Evolutionary conservation across 163 green algal genomes (phyloP), one percentile per base, ranked within the genome.

Genomic region (Volvox carteri): DNA sequence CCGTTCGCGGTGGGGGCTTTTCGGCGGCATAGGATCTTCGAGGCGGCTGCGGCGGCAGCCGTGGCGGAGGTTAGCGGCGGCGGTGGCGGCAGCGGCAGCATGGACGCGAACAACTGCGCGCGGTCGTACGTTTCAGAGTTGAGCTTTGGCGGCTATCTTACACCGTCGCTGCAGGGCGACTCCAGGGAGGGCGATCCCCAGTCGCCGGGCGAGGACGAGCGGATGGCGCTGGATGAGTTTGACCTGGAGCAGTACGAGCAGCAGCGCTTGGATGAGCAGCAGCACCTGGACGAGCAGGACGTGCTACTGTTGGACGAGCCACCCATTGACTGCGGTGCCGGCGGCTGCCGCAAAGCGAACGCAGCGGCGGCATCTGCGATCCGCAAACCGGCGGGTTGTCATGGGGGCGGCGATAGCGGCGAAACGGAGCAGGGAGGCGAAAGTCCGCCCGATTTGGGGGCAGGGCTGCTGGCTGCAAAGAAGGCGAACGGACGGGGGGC

Each of bases 61-160:
- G 65, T 80, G n/a, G 81, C 48, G 46, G 79, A 68, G 30, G 79
- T 56, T 8, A 12, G 60, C n/a, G 60, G 11, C 2, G 62, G 58
- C 42, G 60, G 41, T 8, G 81, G 33, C n/a, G 65, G 46, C 12
- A 50, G n/a, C 41, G 46, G 46, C 67, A 72, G 65, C 65, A 25
- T 33, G 8, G 80, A 78, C 23, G 62, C 37, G 33, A 67, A 30
- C 14, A 67, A 78, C 44, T 87, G 81, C 35, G 81, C 81, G 0
- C 65, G 81, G 0, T 80, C 65, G 33, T 88, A 88, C 50, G 50
- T 60, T 25, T 83, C 68, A 4, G 83, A 88, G 68, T 50, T 88
- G 33, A 83, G 68, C 37, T 88, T 88, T 37, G 83, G 83, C 68
- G 83, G 67, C 28, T 88, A 88, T n/a, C 68, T 87, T 39, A 73